Evolutionary conservation across 1,284 basidiomycete species (phyloP).

Genomic region (Sphagnurus paluster): DNA sequence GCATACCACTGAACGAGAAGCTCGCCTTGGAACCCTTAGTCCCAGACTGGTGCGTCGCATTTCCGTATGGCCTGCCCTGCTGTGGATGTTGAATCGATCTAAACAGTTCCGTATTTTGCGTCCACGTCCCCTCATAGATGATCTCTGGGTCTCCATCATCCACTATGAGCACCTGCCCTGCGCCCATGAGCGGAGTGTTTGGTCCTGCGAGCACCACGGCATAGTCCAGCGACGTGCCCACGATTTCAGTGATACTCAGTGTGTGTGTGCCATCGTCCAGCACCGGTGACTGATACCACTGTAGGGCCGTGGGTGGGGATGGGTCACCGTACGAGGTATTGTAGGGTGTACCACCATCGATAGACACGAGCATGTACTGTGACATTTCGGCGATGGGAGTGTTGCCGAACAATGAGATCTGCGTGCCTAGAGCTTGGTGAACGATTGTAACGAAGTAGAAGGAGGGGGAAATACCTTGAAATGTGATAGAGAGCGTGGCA

Average conservation of each 20-base stretch:
- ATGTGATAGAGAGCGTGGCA: no score
- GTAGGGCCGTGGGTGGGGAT: not conserved
- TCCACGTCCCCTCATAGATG: slow-evolving; percentile 8
- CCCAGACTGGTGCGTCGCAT: slow-evolving; percentile 5
- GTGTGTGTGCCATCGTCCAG: not conserved
- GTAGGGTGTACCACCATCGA: not conserved
- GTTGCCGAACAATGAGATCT: slow-evolving; percentile 8
- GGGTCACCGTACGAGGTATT: not conserved
- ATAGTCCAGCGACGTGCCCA: not conserved
- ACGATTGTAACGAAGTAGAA: no score
- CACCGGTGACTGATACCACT: not conserved
- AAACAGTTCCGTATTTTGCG: not conserved
- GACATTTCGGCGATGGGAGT: not conserved
- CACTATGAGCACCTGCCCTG: slow-evolving; percentile 5
- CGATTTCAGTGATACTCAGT: not conserved
- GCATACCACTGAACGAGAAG: slow-evolving; percentile 6
- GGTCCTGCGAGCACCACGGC: not conserved
- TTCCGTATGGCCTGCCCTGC: slow-evolving; percentile 1
- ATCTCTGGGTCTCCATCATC: slow-evolving; percentile 9
- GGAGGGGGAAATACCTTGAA: no score
- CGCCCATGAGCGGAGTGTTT: not conserved
- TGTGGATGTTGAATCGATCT: not conserved
- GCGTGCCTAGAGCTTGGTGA: no score
- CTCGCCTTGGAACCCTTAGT: slow-evolving; percentile 4
- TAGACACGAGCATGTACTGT: not conserved